Base-by-base conservation (phyloP, 108 stramenopile species). In the Conticribra guillardii region DNA sequence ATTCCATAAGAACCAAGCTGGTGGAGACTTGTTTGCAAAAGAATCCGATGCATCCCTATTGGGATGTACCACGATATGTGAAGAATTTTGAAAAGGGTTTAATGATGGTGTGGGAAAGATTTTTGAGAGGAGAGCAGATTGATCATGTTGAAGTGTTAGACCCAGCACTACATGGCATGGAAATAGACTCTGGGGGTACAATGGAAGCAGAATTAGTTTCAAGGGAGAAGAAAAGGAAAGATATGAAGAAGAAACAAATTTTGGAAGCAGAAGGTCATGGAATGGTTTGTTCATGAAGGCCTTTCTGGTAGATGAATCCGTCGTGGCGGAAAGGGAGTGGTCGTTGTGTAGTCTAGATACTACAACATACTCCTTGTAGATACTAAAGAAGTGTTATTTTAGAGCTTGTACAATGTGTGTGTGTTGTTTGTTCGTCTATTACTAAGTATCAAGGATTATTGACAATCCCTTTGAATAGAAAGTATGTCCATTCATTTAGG, bases 1-100 rank as follows among this genome's bases (percentile, higher is more conserved):
- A 74, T n/a, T 54, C 63, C 1, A 67, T 85, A 26, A 84, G 92
- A 58, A 59, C 60, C 18, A 84, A 70, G 49, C 57, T 93, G 54
- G 80, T 91, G 19, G 84, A 74, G 30, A 85, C 88, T 30, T 87
- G 86, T 21, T 59, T 89, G 32, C 85, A 91, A 67, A 77, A 76
- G 32, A 89, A 93, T 54, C 92, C 89, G 0, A 89, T 93, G 92
- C 92, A 93, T 67, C 84, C 89, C 0, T 93, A 88, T 69, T 93
- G 92, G 92, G 92, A 93, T 85, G 89, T 87, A 4, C 80, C 85
- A 11, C 82, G 92, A 16, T 93, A 93, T 64, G 87, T 85, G 3
- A 81, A 82, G 67, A 89, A 86, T 66, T 84, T 93, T 52, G 79
- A 91, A 67, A 58, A 52, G 1, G 92, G 89, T 26, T 67, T 90